A percentile compares a stretch with the other conserved stretches of the same genome.
phyloP scores from a whole-genome alignment of 73 alveolate species.

The Uronychia setigera region DNA sequence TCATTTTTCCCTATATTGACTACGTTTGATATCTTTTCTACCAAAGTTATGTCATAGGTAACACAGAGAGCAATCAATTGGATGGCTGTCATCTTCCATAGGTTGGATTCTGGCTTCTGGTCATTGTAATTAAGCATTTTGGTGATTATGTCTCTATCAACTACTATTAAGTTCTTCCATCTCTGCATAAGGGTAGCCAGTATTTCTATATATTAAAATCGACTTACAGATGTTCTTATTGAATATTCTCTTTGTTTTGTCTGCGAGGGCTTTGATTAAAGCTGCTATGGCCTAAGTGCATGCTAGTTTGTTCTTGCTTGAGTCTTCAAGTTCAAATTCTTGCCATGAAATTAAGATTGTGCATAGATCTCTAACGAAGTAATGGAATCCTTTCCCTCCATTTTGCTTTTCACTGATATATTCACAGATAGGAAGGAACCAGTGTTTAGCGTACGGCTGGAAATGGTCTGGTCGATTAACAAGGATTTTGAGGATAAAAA shows the following conservation, averaged over 20 bases:
- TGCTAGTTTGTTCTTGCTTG: constrained; percentile 66
- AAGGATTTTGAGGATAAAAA: constrained; percentile 90
- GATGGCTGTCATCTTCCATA: constrained; percentile 89
- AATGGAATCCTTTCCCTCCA: constrained; percentile 98
- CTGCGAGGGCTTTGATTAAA: constrained; percentile 80
- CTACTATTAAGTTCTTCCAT: constrained; percentile 77
- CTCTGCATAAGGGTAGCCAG: constrained; percentile 79
- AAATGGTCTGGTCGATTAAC: constrained; percentile 84
- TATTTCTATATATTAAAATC: constrained; percentile 45
- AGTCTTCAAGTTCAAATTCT: constrained; percentile 64
- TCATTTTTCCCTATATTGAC: constrained; percentile 35
- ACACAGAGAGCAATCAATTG: constrained; percentile 80
- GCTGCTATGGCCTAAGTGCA: constrained; percentile 73
- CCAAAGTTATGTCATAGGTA: constrained; percentile 71
- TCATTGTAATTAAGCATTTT: constrained; percentile 81
- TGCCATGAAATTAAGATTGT: constrained; percentile 78
- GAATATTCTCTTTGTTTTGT: constrained; percentile 75
- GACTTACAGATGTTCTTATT: constrained; percentile 69
- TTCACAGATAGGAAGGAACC: constrained; percentile 88
- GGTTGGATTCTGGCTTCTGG: constrained; percentile 70
- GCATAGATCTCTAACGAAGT: constrained; percentile 96
- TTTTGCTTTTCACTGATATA: constrained; percentile 83
- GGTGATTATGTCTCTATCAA: constrained; percentile 70
- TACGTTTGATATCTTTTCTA: constrained; percentile 53
- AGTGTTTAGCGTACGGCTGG: constrained; percentile 86